Evolutionary conservation across 208 protist species (phyloP).

Genomic region (Vickermania spadyakhi): DNA sequence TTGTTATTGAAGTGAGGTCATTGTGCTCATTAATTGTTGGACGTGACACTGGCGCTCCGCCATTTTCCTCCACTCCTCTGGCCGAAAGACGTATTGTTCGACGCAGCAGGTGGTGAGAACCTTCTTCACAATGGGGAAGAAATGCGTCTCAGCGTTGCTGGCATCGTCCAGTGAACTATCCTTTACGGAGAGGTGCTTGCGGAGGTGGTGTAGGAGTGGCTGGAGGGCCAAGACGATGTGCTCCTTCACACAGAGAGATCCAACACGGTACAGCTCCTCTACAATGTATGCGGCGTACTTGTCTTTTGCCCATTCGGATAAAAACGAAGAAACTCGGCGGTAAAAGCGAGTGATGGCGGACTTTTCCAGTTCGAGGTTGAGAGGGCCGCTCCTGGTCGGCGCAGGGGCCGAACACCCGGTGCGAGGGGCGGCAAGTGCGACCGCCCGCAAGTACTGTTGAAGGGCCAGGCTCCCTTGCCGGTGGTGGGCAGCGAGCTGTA

Average conservation of each 20-base stretch:
- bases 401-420: neutral
- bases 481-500: conserved; percentile 29
- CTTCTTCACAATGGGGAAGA: conserved; percentile 17
- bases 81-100: conserved; percentile 80
- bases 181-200: conserved; percentile 3
- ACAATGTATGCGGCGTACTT: neutral
- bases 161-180: neutral
- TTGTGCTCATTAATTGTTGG: conserved; percentile 57
- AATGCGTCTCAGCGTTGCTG: neutral
- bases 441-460: conserved; percentile 68
- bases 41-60: conserved; percentile 71
- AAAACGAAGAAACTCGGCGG: neutral
- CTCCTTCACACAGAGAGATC: neutral
- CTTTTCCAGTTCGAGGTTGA: neutral
- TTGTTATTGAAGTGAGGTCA: conserved; percentile 22
- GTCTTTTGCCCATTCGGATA: neutral
- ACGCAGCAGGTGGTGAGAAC: conserved; percentile 84
- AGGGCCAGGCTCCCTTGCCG: conserved; percentile 62
- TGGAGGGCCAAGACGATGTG: conserved; percentile 1
- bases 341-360: neutral
- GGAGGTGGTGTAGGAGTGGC: conserved; percentile 7
- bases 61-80: conserved; percentile 73
- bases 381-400: neutral
- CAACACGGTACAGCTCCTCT: neutral
- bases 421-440: neutral